These are phyloP conservation scores for Bathelium albidoporum DNA, from an alignment of 495 filamentous ascomycete species.

Conservation along the genomic window DNA sequence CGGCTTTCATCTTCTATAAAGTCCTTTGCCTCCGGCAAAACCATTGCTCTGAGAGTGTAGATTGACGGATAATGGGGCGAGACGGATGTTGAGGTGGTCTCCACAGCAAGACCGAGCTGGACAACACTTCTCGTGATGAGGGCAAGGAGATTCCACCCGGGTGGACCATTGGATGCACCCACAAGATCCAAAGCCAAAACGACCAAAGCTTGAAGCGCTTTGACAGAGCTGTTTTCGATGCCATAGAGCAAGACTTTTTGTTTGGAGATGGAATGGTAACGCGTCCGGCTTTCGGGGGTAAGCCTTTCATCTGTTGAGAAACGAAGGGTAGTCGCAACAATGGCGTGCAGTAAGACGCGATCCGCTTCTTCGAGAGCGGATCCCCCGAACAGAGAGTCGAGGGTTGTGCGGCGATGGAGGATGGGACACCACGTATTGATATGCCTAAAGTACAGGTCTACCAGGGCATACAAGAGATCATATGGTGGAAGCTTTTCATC, in stretches of 20 bases:
- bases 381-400: conserved; percentile 72
- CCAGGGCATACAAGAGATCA: conserved; percentile 67
- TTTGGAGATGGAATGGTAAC: conserved; percentile 71
- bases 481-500: conserved; percentile 78
- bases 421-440: conserved; percentile 90
- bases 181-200: conserved; percentile 72
- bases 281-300: conserved; percentile 55
- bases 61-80: conserved; percentile 70
- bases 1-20: conserved; percentile 84
- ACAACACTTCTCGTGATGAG: conserved; percentile 77
- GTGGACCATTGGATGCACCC: conserved; percentile 71
- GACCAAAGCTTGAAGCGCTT: conserved; percentile 72
- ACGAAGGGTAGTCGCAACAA: conserved; percentile 75
- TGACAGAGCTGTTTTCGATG: conserved; percentile 78
- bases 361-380: conserved; percentile 68
- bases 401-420: conserved; percentile 64
- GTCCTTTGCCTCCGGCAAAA: conserved; percentile 67
- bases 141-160: conserved; percentile 81
- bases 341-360: conserved; percentile 72
- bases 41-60: conserved; percentile 71
- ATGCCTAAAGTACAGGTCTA: conserved; percentile 82
- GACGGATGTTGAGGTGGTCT: conserved; percentile 63
- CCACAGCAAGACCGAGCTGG: conserved; percentile 71
- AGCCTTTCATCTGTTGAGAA: conserved; percentile 66
- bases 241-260: conserved; percentile 76